Conservation (phyloP, 768 basidiomycete genomes). For the Galerina marginata region DNA sequence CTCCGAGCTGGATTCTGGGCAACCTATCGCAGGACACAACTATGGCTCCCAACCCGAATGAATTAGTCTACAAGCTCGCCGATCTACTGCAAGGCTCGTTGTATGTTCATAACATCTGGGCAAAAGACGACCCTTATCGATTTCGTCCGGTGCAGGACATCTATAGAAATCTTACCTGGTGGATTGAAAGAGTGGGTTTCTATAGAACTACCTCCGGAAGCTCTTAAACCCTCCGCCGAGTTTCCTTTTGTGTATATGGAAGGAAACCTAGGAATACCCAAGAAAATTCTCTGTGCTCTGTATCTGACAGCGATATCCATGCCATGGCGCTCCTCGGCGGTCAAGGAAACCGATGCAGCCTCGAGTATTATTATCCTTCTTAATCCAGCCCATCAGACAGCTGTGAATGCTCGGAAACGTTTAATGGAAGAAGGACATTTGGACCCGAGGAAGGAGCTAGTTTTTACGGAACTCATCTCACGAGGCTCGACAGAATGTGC, state of each 20-base stretch:
- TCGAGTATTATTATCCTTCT: constrained; percentile 61
- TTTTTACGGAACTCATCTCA: constrained; percentile 49
- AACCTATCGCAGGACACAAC: neutral
- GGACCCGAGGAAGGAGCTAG: constrained; percentile 51
- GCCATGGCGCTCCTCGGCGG: constrained; percentile 21
- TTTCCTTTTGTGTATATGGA: constrained; percentile 63
- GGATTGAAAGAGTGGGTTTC: constrained; percentile 51
- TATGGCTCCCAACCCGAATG: constrained; percentile 1
- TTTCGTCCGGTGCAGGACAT: constrained; percentile 35
- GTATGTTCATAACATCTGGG: constrained; percentile 26
- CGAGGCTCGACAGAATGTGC: constrained; percentile 57
- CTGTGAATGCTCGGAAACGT: constrained; percentile 63
- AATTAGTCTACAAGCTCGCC: constrained; percentile 26
- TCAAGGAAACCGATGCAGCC: constrained; percentile 32
- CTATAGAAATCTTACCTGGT: constrained; percentile 70
- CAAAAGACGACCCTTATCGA: constrained; percentile 16
- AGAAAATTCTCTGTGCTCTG: constrained; percentile 56
- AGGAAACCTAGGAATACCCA: constrained; percentile 68
- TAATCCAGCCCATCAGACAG: constrained; percentile 75
- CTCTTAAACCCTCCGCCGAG: constrained; percentile 29
- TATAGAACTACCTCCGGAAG: constrained; percentile 20
- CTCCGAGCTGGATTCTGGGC: neutral
- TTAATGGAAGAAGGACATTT: constrained; percentile 47
- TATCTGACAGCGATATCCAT: constrained; percentile 51
- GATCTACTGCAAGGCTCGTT: constrained; percentile 30